Evolutionary conservation across 441 rosid species (phyloP).

Genomic region (Monsonia emarginata): DNA sequence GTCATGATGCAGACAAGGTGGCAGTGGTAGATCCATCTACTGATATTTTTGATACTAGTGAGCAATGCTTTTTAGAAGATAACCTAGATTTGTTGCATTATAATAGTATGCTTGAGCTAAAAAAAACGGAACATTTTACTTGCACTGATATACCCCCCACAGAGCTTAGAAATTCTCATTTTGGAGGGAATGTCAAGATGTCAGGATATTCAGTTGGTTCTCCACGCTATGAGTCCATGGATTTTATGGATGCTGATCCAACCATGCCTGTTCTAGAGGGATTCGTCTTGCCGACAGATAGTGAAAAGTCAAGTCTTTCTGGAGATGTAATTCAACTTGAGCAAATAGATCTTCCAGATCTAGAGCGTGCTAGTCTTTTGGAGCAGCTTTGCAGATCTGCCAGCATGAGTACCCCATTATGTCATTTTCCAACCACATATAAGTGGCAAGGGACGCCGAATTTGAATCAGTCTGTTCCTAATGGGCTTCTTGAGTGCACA

Average conservation of each 20-base stretch:
- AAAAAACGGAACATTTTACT: conserved; percentile 23
- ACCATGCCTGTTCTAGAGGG: conserved; percentile 53
- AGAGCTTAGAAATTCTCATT: conserved; percentile 18
- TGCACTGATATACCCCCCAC: conserved; percentile 26
- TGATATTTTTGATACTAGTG: conserved; percentile 22
- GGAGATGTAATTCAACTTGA: conserved; percentile 35
- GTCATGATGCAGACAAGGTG: conserved; percentile 32
- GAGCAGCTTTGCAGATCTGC: conserved; percentile 66
- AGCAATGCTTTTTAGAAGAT: conserved; percentile 19
- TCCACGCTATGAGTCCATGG: conserved; percentile 24
- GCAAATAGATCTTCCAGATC: conserved; percentile 38
- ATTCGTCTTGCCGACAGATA: conserved; percentile 42
- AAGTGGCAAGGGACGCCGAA: conserved; percentile 27
- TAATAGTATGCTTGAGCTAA: conserved; percentile 21
- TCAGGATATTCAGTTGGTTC: conserved; percentile 26
- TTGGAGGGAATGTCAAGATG: conserved; percentile 21
- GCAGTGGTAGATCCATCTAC: conserved; percentile 25
- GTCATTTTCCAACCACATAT: conserved; percentile 36
- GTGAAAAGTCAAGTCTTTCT: conserved; percentile 24
- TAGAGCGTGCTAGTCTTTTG: conserved; percentile 41
- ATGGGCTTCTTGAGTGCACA: conserved; percentile 51
- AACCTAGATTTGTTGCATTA: conserved; percentile 23
- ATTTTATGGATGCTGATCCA: conserved; percentile 26
- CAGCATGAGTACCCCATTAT: conserved; percentile 48
- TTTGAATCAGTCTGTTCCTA: conserved; percentile 51